A percentile compares a stretch with the other conserved stretches of the same genome.
Conservation (phyloP, 1,139 yeast species). For the Geotrichum fermentans region DNA sequence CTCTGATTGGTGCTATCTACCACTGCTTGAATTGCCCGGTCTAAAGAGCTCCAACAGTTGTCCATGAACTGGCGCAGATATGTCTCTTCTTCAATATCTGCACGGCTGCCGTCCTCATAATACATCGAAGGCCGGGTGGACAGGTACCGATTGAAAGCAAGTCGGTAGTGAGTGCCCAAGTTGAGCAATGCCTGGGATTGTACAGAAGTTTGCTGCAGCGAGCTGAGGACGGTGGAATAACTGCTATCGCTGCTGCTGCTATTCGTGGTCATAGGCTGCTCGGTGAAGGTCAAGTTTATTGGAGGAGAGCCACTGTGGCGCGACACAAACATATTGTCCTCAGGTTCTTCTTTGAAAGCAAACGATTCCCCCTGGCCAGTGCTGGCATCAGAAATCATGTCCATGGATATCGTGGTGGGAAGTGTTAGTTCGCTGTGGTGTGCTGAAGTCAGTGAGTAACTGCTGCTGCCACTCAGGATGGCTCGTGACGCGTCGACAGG, state of each 20-base stretch:
- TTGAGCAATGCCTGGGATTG: not conserved
- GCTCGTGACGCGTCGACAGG: not conserved
- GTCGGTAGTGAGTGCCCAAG: not conserved
- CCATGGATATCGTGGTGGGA: constrained; percentile 3
- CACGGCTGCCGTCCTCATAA: constrained; percentile 5
- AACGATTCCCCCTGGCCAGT: not conserved
- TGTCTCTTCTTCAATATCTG: constrained; percentile 3
- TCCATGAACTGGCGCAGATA: constrained; percentile 1
- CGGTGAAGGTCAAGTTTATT: not conserved
- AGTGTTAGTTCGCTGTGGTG: not conserved
- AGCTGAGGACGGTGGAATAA: not conserved
- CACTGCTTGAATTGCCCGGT: constrained; percentile 6
- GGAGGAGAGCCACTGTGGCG: not conserved
- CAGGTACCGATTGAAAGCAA: not conserved
- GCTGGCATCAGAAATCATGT: constrained; percentile 2
- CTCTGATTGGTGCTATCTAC: not conserved
- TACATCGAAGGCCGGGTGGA: not conserved
- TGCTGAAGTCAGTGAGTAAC: not conserved
- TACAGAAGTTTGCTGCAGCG: not conserved
- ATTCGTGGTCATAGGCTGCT: too few relatives aligned
- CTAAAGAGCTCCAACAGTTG: constrained; percentile 13
- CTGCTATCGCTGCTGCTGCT: not conserved
- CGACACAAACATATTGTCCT: not conserved
- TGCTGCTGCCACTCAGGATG: not conserved
- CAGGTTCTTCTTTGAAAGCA: not conserved